Evolutionary conservation across 2,329 filamentous ascomycete species (phyloP).

Genomic region (Pestalotiopsis sp.): DNA sequence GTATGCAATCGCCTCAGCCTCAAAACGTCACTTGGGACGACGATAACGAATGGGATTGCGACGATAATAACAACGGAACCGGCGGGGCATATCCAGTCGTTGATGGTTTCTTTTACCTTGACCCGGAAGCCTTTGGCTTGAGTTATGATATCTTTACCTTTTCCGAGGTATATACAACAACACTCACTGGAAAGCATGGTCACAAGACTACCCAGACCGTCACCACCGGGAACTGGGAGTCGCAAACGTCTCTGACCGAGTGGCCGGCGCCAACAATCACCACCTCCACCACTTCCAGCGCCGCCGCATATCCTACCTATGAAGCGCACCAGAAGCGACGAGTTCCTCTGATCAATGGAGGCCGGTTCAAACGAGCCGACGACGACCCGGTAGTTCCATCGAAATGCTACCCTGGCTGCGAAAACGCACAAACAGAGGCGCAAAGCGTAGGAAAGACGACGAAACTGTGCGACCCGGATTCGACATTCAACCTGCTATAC

Average conservation of each 20-base stretch:
- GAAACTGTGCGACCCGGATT: conserved; percentile 45
- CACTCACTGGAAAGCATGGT: conserved; percentile 34
- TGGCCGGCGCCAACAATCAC: conserved; percentile 27
- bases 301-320: conserved; percentile 19
- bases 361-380: conserved; percentile 42
- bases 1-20: conserved; percentile 44
- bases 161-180: conserved; percentile 39
- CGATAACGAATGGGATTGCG: not conserved
- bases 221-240: conserved; percentile 58
- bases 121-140: conserved; percentile 64
- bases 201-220: conserved; percentile 39
- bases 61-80: conserved; percentile 37
- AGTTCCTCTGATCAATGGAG: conserved; percentile 16
- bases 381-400: conserved; percentile 38
- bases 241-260: conserved; percentile 51
- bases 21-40: conserved; percentile 43
- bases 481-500: conserved; percentile 43
- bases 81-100: conserved; percentile 57
- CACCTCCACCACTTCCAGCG: conserved; percentile 26
- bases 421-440: conserved; percentile 50
- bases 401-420: conserved; percentile 57
- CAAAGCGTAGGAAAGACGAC: conserved; percentile 49
- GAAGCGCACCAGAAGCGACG: conserved; percentile 17
- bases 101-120: conserved; percentile 66
- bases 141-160: conserved; percentile 63